Conservation (phyloP, 768 basidiomycete species). For the Cystofilobasidium ferigula region DNA sequence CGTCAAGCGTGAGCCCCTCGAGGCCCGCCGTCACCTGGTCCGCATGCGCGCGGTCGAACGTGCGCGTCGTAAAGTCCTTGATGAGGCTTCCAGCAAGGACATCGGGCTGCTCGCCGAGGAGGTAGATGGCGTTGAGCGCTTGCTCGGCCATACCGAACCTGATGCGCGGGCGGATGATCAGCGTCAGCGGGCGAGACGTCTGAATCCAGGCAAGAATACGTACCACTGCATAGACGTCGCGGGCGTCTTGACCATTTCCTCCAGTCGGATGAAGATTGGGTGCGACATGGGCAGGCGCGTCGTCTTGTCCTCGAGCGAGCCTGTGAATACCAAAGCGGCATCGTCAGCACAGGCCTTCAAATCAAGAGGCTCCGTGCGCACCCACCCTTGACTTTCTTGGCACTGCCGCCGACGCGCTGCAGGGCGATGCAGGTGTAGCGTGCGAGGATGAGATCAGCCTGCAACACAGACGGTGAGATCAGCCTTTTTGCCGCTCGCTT, state of each 20-base stretch:
- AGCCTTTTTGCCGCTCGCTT: not conserved
- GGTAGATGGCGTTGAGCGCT: conserved; percentile 89
- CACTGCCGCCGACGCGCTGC: conserved; percentile 82
- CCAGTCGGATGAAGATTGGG: conserved; percentile 69
- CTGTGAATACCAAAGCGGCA: conserved; percentile 38
- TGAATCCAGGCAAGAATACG: conserved; percentile 9
- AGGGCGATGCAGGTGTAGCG: conserved; percentile 88
- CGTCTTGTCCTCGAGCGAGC: conserved; percentile 76
- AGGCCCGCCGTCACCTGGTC: conserved; percentile 24
- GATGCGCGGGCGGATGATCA: not conserved
- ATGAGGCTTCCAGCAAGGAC: conserved; percentile 66
- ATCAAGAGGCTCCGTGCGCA: too few species aligned
- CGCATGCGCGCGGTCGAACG: conserved; percentile 43
- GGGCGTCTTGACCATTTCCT: conserved; percentile 66
- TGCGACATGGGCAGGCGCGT: conserved; percentile 78
- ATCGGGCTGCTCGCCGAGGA: conserved; percentile 87
- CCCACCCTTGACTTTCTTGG: conserved; percentile 90
- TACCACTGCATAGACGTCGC: conserved; percentile 78
- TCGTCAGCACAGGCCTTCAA: too few species aligned
- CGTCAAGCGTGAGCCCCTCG: conserved; percentile 8
- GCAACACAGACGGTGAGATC: not conserved
- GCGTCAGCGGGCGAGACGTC: not conserved
- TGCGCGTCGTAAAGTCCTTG: conserved; percentile 63
- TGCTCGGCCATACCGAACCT: conserved; percentile 90
- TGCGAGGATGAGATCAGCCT: conserved; percentile 82